A percentile compares a stretch with the other conserved stretches of the same genome.
These are phyloP conservation scores for Aspergillus ochraceoroseus DNA, from an alignment of 2,329 filamentous ascomycete species.

Conservation along the genomic window DNA sequence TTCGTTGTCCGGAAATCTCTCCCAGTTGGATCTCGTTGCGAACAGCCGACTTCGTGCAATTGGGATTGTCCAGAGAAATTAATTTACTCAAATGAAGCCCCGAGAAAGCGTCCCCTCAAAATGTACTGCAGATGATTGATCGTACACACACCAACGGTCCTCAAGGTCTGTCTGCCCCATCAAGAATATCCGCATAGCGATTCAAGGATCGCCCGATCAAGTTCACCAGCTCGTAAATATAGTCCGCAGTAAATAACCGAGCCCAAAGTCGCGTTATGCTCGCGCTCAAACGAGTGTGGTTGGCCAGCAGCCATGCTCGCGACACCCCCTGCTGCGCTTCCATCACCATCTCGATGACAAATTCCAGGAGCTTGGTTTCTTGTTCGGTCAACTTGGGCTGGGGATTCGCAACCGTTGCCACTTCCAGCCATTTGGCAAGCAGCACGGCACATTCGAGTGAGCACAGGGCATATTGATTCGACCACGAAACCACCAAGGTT, in stretches of 20 bases:
- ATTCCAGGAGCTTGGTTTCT: slow-evolving; percentile 32
- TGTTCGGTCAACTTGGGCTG: slow-evolving; percentile 30
- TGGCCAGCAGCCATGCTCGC: slow-evolving; percentile 31
- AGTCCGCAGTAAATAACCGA: slow-evolving; percentile 33
- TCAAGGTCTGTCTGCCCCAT: slow-evolving; percentile 6
- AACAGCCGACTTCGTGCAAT: no score
- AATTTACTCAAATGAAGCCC: no score
- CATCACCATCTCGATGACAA: slow-evolving; percentile 37
- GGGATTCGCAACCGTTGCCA: slow-evolving; percentile 26
- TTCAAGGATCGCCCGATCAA: slow-evolving; percentile 34
- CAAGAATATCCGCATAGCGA: slow-evolving; percentile 32
- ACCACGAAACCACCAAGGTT: slow-evolving; percentile 56
- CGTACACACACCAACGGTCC: no score
- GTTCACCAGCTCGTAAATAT: slow-evolving; percentile 37
- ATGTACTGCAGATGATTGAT: no score
- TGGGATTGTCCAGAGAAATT: no score
- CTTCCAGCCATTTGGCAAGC: slow-evolving; percentile 46
- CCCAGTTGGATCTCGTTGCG: no score
- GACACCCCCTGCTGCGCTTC: slow-evolving; percentile 32
- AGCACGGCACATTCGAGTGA: slow-evolving; percentile 54
- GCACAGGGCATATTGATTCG: slow-evolving; percentile 53
- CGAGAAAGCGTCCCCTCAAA: no score
- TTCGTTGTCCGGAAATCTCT: no score
- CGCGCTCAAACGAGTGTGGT: slow-evolving; percentile 32
- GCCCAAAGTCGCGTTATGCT: slow-evolving; percentile 34